A percentile compares a stretch with the other conserved stretches of the same genome.
Evolutionary conservation across 352 stramenopile genomes (phyloP).

Genomic region (Globisporangium cystogenes): DNA sequence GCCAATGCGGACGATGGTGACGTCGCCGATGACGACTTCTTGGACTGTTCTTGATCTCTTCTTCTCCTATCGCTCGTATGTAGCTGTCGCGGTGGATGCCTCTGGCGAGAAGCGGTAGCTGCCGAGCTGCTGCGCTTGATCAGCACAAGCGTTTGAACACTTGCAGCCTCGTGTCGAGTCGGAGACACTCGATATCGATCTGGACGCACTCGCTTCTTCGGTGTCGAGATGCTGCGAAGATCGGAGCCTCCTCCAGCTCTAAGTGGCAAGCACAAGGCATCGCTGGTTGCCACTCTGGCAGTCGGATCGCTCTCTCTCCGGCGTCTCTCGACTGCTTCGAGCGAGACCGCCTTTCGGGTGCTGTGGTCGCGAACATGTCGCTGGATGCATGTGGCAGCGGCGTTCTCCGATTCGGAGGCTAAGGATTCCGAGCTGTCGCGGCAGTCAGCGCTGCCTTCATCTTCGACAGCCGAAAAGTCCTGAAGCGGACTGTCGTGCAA

Average conservation of each 20-base stretch:
- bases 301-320: not conserved
- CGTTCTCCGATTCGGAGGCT: not conserved
- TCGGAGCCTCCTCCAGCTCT: not conserved
- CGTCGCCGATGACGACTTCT: not conserved
- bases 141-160: not conserved
- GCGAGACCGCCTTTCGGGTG: not conserved
- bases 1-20: not conserved
- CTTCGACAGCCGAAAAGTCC: not conserved
- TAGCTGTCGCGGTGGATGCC: not conserved
- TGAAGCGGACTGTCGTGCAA: constrained; percentile 16
- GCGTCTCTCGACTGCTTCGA: not conserved
- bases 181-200: not conserved
- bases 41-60: not conserved
- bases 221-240: not conserved
- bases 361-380: constrained; percentile 14
- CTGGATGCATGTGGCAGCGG: constrained; percentile 24
- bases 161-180: not conserved
- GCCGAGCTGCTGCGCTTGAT: not conserved
- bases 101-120: not conserved
- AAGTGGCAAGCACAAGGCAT: not conserved
- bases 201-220: not conserved
- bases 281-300: not conserved
- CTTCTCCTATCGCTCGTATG: not conserved
- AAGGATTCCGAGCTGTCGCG: not conserved
- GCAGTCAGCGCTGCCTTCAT: not conserved